Conservation (phyloP, 2,329 filamentous ascomycete species). For the Microcyclospora tardicrescens region DNA sequence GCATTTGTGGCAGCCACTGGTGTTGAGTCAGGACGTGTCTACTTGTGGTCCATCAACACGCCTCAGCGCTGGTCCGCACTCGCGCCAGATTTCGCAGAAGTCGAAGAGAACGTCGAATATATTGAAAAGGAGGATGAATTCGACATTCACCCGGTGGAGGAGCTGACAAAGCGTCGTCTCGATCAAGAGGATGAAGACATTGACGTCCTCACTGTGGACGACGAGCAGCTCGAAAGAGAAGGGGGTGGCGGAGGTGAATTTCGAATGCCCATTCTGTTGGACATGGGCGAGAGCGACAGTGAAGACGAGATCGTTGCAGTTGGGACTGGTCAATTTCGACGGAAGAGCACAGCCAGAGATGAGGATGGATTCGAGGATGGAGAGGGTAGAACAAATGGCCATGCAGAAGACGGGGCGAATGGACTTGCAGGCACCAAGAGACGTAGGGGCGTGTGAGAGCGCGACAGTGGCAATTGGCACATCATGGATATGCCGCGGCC, state of each 20-base stretch:
- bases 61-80: constrained; percentile 96
- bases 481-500: too few relatives aligned
- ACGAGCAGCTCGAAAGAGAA: constrained; percentile 31
- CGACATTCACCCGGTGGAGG: constrained; percentile 89
- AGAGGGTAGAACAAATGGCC: constrained; percentile 8
- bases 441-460: not conserved
- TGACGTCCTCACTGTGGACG: constrained; percentile 71
- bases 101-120: constrained; percentile 97
- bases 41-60: constrained; percentile 90
- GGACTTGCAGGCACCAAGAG: not conserved
- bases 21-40: constrained; percentile 82
- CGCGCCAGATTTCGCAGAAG: constrained; percentile 90
- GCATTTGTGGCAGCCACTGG: constrained; percentile 84
- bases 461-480: too few relatives aligned
- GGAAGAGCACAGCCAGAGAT: constrained; percentile 49
- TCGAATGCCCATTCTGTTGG: constrained; percentile 83
- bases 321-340: constrained; percentile 68
- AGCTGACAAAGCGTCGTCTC: constrained; percentile 79
- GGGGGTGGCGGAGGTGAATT: constrained; percentile 36
- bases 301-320: constrained; percentile 70
- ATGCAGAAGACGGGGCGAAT: constrained; percentile 9
- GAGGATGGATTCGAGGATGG: constrained; percentile 32
- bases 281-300: constrained; percentile 85
- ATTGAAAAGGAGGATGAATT: constrained; percentile 94
- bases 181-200: constrained; percentile 90